Base-by-base conservation (phyloP, 768 basidiomycete species). In the Lactarius hengduanensis region DNA sequence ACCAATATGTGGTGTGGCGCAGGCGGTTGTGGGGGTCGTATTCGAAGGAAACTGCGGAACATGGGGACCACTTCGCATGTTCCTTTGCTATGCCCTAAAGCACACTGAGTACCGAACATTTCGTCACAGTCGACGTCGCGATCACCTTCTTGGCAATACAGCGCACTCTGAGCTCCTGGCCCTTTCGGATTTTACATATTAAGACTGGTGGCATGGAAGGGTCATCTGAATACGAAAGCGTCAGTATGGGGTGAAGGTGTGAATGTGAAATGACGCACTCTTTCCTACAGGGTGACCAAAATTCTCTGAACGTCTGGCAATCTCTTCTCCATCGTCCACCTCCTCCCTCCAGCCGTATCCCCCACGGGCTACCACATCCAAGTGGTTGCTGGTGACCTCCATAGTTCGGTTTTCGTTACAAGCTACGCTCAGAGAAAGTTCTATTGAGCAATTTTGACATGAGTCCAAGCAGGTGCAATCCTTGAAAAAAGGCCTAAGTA, bases 11-110 rank as follows among this genome's bases (percentile, higher is more conserved):
- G 3, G 97, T 98, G 77, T 99, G 97, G 61, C 95, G 87, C 38
- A 99, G 82, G 76, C 94, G 94, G 79, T 99, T 99, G 81, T 98
- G 84, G 15, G 97, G 97, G 77, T 99, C 97, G 69, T 99, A 99
- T 79, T 99, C 97, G 70, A 96, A 98, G 9, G 89, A 86, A 20
- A 99, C 89, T 9, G 97, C 94, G 1, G 94, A 91, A 67, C 95
- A 92, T 15, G 97, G 96, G 0, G 94, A 96, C 94, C 96, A 99
- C 78, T 99, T 99, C 15, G 97, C 95, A 74, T 99, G 97, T 75
- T 97, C 94, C 80, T 98, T 98, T 4, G 96, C 94, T 66, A 97
- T 89, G 50, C 96, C 96, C 96, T 98, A 72, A 30, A 10, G n/a
- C 41, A 54, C 26, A 26, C 16, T 43, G 30, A 59, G 38, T 28